Conservation (phyloP, 176 grass and related monocot species). For the Triticum dicoccoides region DNA sequence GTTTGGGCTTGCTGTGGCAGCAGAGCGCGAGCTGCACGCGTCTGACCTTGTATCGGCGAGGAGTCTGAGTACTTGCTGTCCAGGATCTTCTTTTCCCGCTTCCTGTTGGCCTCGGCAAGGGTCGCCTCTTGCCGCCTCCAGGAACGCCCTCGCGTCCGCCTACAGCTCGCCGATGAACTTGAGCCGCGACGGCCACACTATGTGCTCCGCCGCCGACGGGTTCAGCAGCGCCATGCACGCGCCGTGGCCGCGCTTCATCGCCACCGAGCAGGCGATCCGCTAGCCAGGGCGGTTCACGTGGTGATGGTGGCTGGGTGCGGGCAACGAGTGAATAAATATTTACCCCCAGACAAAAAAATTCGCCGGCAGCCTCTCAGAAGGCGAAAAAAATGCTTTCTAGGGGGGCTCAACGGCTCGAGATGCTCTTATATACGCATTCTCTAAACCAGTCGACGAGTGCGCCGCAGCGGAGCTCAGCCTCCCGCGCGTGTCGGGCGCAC, state of each 20-base stretch:
- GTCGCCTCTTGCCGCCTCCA: conserved; percentile 71
- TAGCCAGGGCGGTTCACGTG: too few relatives aligned
- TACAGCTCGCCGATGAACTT: conserved; percentile 84
- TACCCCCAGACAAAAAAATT: too few relatives aligned
- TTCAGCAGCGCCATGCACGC: conserved; percentile 59
- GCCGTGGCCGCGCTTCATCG: conserved; percentile 50
- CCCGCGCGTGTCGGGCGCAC: too few relatives aligned
- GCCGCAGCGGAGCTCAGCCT: too few relatives aligned
- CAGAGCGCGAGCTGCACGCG: conserved; percentile 83
- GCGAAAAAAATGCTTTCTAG: too few relatives aligned
- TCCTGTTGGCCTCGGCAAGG: conserved; percentile 55
- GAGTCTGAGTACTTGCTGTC: conserved; percentile 40
- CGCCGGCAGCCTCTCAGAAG: too few relatives aligned
- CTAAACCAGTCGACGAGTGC: too few relatives aligned
- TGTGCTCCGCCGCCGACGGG: conserved; percentile 53
- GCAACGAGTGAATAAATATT: too few relatives aligned
- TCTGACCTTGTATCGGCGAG: too few relatives aligned
- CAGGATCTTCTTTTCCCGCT: conserved; percentile 66
- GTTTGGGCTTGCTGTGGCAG: conserved; percentile 88
- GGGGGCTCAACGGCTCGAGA: too few relatives aligned
- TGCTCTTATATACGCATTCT: too few relatives aligned
- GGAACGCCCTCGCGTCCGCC: conserved; percentile 58
- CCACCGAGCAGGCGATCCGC: conserved; percentile 67
- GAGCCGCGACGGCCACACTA: conserved; percentile 83
- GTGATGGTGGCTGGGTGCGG: too few relatives aligned